These are phyloP conservation scores for Melampsora larici-populina DNA, from an alignment of 1,284 basidiomycete genomes.

Conservation along the genomic window DNA sequence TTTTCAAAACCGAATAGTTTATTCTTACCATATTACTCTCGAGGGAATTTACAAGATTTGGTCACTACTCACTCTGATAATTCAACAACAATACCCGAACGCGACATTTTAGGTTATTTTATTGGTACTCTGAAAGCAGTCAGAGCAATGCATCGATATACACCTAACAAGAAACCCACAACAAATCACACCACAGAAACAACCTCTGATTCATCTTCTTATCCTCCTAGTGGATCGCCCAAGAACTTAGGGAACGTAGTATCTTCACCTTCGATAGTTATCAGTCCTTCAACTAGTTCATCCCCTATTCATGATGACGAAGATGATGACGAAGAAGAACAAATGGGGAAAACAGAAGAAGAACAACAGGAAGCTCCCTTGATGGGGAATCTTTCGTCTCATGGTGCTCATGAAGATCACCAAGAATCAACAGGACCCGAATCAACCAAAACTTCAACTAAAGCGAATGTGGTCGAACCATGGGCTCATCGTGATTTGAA, in stretches of 20 bases:
- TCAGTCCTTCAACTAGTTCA: not conserved
- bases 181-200: constrained; percentile 39
- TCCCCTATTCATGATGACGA: constrained; percentile 17
- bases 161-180: constrained; percentile 48
- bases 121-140: constrained; percentile 51
- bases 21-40: constrained; percentile 52
- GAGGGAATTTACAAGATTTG: constrained; percentile 53
- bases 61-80: constrained; percentile 51
- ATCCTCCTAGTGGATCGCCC: not conserved
- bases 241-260: constrained; percentile 31
- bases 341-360: constrained; percentile 24
- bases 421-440: not conserved
- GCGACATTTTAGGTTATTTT: constrained; percentile 51
- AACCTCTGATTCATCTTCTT: constrained; percentile 2
- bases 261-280: not conserved
- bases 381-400: constrained; percentile 25
- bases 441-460: not conserved
- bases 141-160: constrained; percentile 49
- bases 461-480: not conserved
- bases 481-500: constrained; percentile 41
- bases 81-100: constrained; percentile 50
- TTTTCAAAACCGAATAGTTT: constrained; percentile 3
- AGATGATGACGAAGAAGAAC: constrained; percentile 33
- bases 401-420: not conserved
- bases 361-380: constrained; percentile 33